phyloP scores from a whole-genome alignment of 2,329 filamentous ascomycete genomes.

The Aspergillus niger region DNA sequence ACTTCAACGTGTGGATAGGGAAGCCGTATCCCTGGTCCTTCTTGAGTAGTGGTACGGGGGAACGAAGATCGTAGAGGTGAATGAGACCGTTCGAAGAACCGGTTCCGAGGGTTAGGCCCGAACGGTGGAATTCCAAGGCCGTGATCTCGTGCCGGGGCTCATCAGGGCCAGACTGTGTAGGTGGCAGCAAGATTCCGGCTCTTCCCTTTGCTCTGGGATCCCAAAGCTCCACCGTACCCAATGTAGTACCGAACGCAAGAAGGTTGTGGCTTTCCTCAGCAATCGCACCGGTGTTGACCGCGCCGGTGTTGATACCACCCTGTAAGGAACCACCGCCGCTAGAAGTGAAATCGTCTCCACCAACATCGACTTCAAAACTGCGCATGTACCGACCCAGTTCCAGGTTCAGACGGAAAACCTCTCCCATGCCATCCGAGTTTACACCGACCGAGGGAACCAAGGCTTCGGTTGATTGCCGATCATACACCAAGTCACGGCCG shows the following conservation, averaged over 20 bases:
- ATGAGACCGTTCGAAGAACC: conserved; percentile 87
- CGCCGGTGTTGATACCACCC: conserved; percentile 80
- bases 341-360: conserved; percentile 71
- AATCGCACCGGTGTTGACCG: conserved; percentile 83
- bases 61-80: conserved; percentile 88
- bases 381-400: conserved; percentile 93
- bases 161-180: conserved; percentile 42
- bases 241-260: conserved; percentile 86
- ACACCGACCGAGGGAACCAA: conserved; percentile 85
- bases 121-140: conserved; percentile 80
- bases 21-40: conserved; percentile 97
- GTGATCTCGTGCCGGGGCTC: conserved; percentile 67
- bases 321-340: conserved; percentile 74
- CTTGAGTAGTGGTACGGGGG: conserved; percentile 78
- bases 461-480: conserved; percentile 78
- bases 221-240: conserved; percentile 98
- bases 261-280: conserved; percentile 89
- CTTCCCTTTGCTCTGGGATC: conserved; percentile 81
- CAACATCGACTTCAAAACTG: conserved; percentile 87
- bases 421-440: conserved; percentile 80
- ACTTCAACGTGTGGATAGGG: conserved; percentile 80
- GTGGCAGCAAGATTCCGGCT: conserved; percentile 71
- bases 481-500: conserved; percentile 85
- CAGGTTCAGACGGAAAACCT: conserved; percentile 89
- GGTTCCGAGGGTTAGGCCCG: conserved; percentile 80